Conservation (phyloP, 2,329 filamentous ascomycete genomes). For the Xylaria multiplex region DNA sequence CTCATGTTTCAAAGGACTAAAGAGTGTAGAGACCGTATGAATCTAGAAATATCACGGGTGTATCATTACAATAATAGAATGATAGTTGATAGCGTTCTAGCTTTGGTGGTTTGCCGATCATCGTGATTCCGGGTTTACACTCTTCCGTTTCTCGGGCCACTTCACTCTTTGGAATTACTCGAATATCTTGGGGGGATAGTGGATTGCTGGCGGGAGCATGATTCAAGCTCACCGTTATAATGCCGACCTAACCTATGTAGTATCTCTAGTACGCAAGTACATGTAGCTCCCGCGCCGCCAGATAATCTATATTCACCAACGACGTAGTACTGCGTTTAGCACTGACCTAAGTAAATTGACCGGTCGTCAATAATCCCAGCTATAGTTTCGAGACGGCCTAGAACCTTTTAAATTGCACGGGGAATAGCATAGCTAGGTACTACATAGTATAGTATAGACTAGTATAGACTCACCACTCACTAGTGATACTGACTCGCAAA, state of each 20-base stretch:
- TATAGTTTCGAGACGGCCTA: slow-evolving; percentile 7
- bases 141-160: slow-evolving; percentile 5
- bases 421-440: neutral
- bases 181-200: neutral
- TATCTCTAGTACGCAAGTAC: neutral
- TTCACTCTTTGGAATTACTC: slow-evolving; percentile 6
- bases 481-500: slow-evolving; percentile 15
- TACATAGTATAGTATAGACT: neutral
- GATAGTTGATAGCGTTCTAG: slow-evolving; percentile 2
- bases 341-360: neutral
- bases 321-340: neutral
- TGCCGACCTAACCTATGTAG: neutral
- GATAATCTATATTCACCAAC: neutral
- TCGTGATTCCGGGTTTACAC: slow-evolving; percentile 11
- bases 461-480: slow-evolving; percentile 19
- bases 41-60: neutral
- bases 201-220: neutral
- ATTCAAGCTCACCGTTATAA: neutral
- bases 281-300: neutral
- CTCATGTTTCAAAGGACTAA: slow-evolving; percentile 15
- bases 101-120: slow-evolving; percentile 18
- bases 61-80: neutral
- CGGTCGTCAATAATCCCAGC: neutral
- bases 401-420: slow-evolving; percentile 1
- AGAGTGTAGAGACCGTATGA: neutral